A percentile compares a stretch with the other conserved stretches of the same genome.
Conservation (phyloP, 768 basidiomycete genomes). For the Mycena albidolilacea region DNA sequence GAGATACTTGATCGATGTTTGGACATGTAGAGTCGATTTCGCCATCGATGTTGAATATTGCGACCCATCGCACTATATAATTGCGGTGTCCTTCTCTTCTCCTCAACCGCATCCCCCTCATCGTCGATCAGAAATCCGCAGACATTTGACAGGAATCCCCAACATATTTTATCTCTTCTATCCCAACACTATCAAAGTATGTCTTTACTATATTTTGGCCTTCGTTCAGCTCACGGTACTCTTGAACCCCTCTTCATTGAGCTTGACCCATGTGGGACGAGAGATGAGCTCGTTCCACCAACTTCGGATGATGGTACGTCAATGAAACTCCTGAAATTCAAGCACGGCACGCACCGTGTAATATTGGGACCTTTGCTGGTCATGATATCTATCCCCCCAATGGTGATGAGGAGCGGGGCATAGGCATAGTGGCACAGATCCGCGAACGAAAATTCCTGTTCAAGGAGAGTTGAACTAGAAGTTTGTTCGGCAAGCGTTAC, state of each 20-base stretch:
- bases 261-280: slow-evolving; percentile 6
- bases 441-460: slow-evolving; percentile 12
- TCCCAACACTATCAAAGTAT: no score
- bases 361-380: slow-evolving; percentile 12
- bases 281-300: slow-evolving; percentile 11
- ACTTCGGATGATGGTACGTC: no score
- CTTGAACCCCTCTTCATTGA: slow-evolving; percentile 1
- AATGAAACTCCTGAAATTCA: background rate
- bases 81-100: no score
- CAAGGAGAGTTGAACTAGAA: background rate
- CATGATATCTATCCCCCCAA: background rate
- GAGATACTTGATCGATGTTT: no score
- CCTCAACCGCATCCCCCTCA: no score
- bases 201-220: no score
- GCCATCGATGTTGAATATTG: no score
- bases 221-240: background rate
- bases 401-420: background rate
- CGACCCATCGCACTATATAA: no score
- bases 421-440: slow-evolving; percentile 11
- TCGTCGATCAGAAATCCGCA: no score
- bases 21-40: no score
- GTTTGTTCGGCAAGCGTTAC: background rate
- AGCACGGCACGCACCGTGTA: background rate
- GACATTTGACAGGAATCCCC: no score
- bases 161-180: no score